Conservation (phyloP, 2,329 filamentous ascomycete genomes). For the Chaetoscypha palmicola region DNA sequence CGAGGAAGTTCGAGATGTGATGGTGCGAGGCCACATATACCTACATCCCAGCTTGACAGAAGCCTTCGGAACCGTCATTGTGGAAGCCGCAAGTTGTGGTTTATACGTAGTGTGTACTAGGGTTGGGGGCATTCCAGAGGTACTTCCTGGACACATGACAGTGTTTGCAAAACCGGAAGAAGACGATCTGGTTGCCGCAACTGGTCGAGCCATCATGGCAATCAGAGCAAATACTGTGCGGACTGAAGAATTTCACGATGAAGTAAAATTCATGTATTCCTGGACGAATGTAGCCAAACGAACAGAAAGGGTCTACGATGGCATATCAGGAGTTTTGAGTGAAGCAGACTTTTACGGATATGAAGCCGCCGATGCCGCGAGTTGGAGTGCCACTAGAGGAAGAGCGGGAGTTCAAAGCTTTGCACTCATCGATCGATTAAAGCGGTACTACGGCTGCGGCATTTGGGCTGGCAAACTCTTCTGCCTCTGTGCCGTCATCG, state of each 20-base stretch:
- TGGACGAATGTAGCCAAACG: slow-evolving; percentile 94
- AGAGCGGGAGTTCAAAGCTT: slow-evolving; percentile 72
- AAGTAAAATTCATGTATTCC: slow-evolving; percentile 97
- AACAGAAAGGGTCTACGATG: slow-evolving; percentile 91
- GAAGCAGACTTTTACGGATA: slow-evolving; percentile 86
- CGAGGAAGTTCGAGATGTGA: slow-evolving; percentile 94
- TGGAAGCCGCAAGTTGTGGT: slow-evolving; percentile 92
- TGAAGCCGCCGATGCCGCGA: slow-evolving; percentile 52
- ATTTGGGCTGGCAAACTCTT: slow-evolving; percentile 98
- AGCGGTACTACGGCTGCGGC: slow-evolving; percentile 94
- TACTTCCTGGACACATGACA: slow-evolving; percentile 93
- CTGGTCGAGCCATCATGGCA: slow-evolving; percentile 79
- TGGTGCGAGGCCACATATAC: slow-evolving; percentile 95
- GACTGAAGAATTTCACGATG: slow-evolving; percentile 90
- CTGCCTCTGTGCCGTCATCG: slow-evolving; percentile 86
- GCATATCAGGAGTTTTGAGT: slow-evolving; percentile 78
- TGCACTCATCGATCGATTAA: slow-evolving; percentile 87
- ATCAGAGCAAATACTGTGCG: slow-evolving; percentile 80
- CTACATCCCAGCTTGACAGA: slow-evolving; percentile 92
- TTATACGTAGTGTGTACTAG: slow-evolving; percentile 95
- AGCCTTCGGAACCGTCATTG: slow-evolving; percentile 95
- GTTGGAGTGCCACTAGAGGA: slow-evolving; percentile 65
- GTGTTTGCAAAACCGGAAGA: slow-evolving; percentile 96
- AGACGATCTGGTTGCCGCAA: slow-evolving; percentile 85
- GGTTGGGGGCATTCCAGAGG: slow-evolving; percentile 94